phyloP scores from a whole-genome alignment of 2,329 filamentous ascomycete species.

The Aspergillus terreus region DNA sequence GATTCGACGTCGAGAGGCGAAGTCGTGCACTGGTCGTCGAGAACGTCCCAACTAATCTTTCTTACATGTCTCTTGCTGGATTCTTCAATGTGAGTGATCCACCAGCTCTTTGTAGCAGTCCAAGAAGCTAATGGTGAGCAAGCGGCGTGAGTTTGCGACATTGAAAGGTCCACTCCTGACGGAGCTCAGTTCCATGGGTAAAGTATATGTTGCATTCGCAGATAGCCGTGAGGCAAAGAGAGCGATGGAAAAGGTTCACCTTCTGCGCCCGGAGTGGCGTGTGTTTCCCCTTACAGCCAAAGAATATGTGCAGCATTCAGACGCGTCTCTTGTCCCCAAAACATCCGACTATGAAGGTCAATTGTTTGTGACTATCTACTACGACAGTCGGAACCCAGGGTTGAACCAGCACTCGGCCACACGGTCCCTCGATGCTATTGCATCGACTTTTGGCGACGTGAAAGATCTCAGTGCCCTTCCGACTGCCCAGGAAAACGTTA shows the following conservation, averaged over 20 bases:
- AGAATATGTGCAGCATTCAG: slow-evolving; percentile 42
- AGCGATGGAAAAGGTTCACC: slow-evolving; percentile 46
- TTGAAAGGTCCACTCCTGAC: slow-evolving; percentile 36
- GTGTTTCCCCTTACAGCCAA: slow-evolving; percentile 44
- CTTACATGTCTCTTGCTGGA: slow-evolving; percentile 32
- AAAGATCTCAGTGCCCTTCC: slow-evolving; percentile 31
- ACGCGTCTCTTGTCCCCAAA: slow-evolving; percentile 21
- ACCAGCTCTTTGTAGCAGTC: not conserved
- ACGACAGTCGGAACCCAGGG: slow-evolving; percentile 24
- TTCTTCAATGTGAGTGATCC: slow-evolving; percentile 34
- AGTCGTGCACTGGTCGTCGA: slow-evolving; percentile 31
- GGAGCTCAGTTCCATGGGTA: slow-evolving; percentile 35
- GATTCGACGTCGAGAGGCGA: slow-evolving; percentile 24
- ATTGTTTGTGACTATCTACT: slow-evolving; percentile 50
- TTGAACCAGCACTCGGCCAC: slow-evolving; percentile 40
- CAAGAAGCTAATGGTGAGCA: not conserved
- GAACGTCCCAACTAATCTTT: slow-evolving; percentile 27
- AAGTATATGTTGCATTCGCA: slow-evolving; percentile 54
- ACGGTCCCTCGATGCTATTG: slow-evolving; percentile 42
- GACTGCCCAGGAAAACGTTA: slow-evolving; percentile 25
- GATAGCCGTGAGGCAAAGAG: slow-evolving; percentile 59
- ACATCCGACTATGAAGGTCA: slow-evolving; percentile 54
- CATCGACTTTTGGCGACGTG: slow-evolving; percentile 37
- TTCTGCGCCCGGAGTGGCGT: slow-evolving; percentile 47
- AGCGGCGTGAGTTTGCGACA: slow-evolving; percentile 35